Evolutionary conservation across 2,329 filamentous ascomycete species (phyloP), one percentile per base, ranked within the genome.

Genomic region (Drechslerella coelobrocha): DNA sequence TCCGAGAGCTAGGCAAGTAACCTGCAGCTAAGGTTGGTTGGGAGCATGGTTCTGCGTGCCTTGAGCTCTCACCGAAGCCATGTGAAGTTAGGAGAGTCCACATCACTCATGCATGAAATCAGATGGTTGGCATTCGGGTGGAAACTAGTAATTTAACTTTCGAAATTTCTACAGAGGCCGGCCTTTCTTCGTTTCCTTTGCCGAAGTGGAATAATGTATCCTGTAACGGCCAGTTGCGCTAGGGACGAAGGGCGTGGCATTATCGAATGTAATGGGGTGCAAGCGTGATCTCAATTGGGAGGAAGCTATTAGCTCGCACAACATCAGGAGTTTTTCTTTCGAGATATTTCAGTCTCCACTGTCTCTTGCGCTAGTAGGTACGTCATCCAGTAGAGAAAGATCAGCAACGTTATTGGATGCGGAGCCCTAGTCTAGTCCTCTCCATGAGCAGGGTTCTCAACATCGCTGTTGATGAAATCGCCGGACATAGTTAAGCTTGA

Each of bases 31-130:
- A 57, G 51, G 53, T 69, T 31, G 59, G 63, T 61, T 61, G 41
- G 39, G 41, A 21, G 63, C 57, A 61, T 69, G 59, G 66, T 60
- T 69, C 37, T 43, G 52, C 41, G 65, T 69, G 59, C 66, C 66
- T 71, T 60, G 59, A 71, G 66, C 66, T 71, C 66, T 69, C 43
- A 62, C 29, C 57, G 54, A 69, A 57, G 52, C 52, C 41, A 52
- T 60, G 52, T 48, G 56, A 54, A 69, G 43, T 54, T 55, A 59
- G 62, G 23, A 37, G 26, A 55, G 66, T 54, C 66, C 48, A 71
- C 60, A 37, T 71, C 66, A 71, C 47, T 60, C 66, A 71, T 71
- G 66, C 66, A 71, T 50, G 59, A 47, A 61, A 63, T 71, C 66
- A 63, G 48, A 71, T 62, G 66, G 59, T 39, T 54, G 66, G 66